These are phyloP conservation scores for Cercospora citrullina DNA, from an alignment of 2,329 filamentous ascomycete species.

Conservation along the genomic window DNA sequence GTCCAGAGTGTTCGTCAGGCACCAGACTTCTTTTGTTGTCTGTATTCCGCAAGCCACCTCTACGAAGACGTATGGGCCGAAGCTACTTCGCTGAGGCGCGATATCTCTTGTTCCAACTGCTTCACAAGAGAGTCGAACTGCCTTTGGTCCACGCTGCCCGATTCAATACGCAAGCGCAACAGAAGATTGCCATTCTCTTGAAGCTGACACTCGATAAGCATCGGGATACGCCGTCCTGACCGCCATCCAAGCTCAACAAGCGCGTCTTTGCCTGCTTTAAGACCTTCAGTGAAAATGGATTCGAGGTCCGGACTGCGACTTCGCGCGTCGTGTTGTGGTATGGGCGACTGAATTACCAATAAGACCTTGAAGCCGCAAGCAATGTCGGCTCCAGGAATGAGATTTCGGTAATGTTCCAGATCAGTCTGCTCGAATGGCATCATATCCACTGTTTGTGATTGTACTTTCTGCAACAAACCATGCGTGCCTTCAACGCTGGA, in stretches of 20 bases:
- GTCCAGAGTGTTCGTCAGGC: too few relatives aligned
- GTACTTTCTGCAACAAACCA: background rate
- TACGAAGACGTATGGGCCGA: background rate
- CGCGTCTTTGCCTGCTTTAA: background rate
- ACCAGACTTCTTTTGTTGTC: background rate
- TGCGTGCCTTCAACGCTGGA: background rate
- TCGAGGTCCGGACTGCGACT: background rate
- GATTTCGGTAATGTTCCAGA: background rate
- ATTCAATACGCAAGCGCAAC: background rate
- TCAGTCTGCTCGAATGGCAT: background rate
- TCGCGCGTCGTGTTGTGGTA: background rate
- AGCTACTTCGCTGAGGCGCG: too few relatives aligned
- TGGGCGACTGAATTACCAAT: background rate
- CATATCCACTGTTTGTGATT: background rate
- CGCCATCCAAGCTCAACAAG: background rate
- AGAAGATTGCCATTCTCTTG: background rate
- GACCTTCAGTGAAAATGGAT: background rate
- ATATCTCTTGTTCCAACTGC: background rate
- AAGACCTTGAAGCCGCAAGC: background rate
- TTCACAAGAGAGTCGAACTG: background rate
- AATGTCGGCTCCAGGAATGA: background rate
- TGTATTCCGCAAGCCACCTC: background rate
- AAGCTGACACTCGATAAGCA: background rate
- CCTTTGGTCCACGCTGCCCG: background rate
- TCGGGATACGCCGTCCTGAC: background rate